Evolutionary conservation across 495 filamentous ascomycete genomes (phyloP).

Genomic region (Copromyces sp.): DNA sequence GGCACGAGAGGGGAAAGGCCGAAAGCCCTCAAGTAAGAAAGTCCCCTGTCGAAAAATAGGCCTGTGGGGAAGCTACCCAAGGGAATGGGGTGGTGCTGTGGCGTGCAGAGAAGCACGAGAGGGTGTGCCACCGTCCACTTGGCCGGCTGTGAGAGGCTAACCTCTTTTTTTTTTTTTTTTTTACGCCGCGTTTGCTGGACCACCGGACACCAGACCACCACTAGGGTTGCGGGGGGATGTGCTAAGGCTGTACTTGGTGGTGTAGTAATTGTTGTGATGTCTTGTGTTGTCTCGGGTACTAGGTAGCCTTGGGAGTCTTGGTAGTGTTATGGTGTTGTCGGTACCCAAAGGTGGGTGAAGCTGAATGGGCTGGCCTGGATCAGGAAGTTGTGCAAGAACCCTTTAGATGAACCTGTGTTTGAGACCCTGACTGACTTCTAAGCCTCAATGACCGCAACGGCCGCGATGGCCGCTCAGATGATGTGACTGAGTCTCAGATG

Average conservation of each 20-base stretch:
- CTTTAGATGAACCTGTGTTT: background rate
- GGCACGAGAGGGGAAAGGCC: background rate
- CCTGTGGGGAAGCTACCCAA: constrained; percentile 5
- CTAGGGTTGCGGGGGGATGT: background rate
- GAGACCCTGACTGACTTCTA: background rate
- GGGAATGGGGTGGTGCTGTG: constrained; percentile 9
- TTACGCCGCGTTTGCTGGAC: background rate
- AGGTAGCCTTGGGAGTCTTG: background rate
- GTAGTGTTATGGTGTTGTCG: background rate
- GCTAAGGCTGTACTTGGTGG: background rate
- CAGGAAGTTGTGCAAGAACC: background rate
- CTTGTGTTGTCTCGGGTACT: background rate
- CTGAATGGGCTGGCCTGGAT: background rate
- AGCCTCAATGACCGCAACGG: background rate
- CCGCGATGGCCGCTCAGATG: background rate
- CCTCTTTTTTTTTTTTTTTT: background rate
- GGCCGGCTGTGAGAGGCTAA: constrained; percentile 25
- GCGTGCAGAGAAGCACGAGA: constrained; percentile 6
- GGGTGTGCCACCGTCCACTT: constrained; percentile 19
- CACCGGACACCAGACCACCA: constrained; percentile 6
- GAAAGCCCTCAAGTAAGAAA: background rate
- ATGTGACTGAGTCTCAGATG: background rate
- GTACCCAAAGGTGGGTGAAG: background rate
- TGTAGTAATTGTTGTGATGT: background rate
- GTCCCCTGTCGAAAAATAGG: background rate